Evolutionary conservation across 1,284 basidiomycete species (phyloP), one percentile per base, ranked within the genome.

Genomic region (Malassezia pachydermatis): DNA sequence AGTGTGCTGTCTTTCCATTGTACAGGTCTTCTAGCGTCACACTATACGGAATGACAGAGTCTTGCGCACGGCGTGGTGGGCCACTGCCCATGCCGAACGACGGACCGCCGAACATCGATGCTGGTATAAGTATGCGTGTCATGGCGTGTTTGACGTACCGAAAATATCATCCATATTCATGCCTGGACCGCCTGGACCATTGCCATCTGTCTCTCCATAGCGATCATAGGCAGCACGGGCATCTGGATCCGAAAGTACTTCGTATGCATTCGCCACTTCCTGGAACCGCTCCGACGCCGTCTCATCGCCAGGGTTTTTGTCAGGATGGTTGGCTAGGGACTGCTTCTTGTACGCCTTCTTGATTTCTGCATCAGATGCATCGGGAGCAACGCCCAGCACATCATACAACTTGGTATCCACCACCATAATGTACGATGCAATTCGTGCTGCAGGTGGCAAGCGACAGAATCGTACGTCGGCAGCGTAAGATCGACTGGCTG

Each of bases 1-100:
- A 83, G 67, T 84, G 84, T 39, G 92, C 83, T 13, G 79, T 80
- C 73, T 89, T 90, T 27, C 92, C 92, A 53, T 84, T 85, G 74
- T 88, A 96, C 23, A 92, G 76, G 70, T 96, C 90, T 71, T 94
- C 88, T 28, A 98, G 77, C 4, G 84, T 83, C 49, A 95, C 86
- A 16, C 84, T 78, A 68, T 92, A 86, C 2, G 82, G 79, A 56
- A 94, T 82, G 28, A 66, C 45, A 0, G 59, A 55, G 40, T 66
- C 60, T 34, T 63, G 54, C 33, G 49, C 43, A 27, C 45, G 75
- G 53, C 76, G 44, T 64, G 73, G 50, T 61, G 72, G 41, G 74
- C 77, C 47, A 36, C 56, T 45, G 24, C 48, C 48, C 14, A 41
- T 41, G 22, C 30, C 44, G 23, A 51, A 55, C 4, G 28, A 13